Base-by-base conservation (phyloP, 164 flowering plant genomes). In the Vitis labrusca region DNA sequence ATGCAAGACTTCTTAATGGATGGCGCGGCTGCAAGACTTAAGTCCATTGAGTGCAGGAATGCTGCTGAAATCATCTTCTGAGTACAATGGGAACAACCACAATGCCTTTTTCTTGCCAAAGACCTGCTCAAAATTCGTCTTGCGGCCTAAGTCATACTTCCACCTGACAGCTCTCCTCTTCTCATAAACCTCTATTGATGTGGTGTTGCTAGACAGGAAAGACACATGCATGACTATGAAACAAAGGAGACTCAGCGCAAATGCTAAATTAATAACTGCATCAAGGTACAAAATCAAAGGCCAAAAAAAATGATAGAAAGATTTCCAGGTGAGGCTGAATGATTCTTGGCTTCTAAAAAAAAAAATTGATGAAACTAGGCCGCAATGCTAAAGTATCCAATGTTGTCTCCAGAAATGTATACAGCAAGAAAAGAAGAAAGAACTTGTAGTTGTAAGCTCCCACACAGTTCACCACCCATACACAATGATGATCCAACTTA, bases 391-490 rank as follows among this genome's bases (percentile, higher is more conserved):
- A 67, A 52, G 89, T 77, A 73, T 87, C 97, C 92, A 91, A 19
- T 63, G 84, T 76, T 50, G 99, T 90, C 85, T 91, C 98, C 78
- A 94, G 75, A 81, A 94, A 92, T 50, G 98, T 92, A 76, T 92
- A 94, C 10, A 92, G 63, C 98, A 94, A 77, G 80, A 94, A 94
- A 73, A 94, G 91, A 76, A 92, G 87, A 77, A 92, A 94, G 77
- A 82, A 92, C 73, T 92, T 91, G 83, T 92, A 92, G 84, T 94
- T 94, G 75, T 89, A 78, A 32, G 92, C 98, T 59, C 98, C 97
- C 77, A 92, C 97, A 79, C 98, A 94, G 73, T 94, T 94, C 69
- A 94, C 98, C 59, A 94, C 97, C 97, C 98, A 94, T 67, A 94
- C 78, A 72, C 98, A 94, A 76, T 92, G 97, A 71, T 94, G 98